These are phyloP conservation scores for Martensiomyces pterosporus DNA, from an alignment of 192 early-diverging fungal species.

Conservation along the genomic window DNA sequence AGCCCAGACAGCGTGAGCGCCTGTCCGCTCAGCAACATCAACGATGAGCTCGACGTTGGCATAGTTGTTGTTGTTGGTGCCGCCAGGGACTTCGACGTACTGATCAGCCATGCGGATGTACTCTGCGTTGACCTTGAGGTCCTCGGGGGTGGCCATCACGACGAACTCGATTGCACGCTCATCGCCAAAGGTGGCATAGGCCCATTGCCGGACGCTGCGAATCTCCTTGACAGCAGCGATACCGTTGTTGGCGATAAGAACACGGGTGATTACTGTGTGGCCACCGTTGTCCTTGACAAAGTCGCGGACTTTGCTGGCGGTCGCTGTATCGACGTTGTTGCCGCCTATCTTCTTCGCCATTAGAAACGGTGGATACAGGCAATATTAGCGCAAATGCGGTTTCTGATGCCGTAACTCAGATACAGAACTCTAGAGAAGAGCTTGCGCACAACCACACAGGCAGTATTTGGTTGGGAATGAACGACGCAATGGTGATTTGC, in stretches of 20 bases:
- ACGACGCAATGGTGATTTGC: too few relatives aligned
- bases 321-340: slow-evolving; percentile 61
- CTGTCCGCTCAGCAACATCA: slow-evolving; percentile 93
- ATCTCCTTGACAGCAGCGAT: slow-evolving; percentile 99
- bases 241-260: slow-evolving; percentile 99
- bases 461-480: too few relatives aligned
- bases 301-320: slow-evolving; percentile 64
- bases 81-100: slow-evolving; percentile 97
- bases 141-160: slow-evolving; percentile 97
- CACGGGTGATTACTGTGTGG: slow-evolving; percentile 87
- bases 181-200: slow-evolving; percentile 96
- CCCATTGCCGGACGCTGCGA: slow-evolving; percentile 95
- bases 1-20: slow-evolving; percentile 94
- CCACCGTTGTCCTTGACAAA: slow-evolving; percentile 74
- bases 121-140: slow-evolving; percentile 96
- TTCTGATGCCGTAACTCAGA: too few relatives aligned
- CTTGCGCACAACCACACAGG: too few relatives aligned
- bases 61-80: slow-evolving; percentile 98
- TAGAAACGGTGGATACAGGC: too few relatives aligned
- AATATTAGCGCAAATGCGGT: too few relatives aligned
- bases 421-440: too few relatives aligned
- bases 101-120: slow-evolving; percentile 99
- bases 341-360: slow-evolving; percentile 53
- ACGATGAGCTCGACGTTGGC: slow-evolving; percentile 98
- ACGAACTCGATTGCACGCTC: slow-evolving; percentile 94